phyloP scores from a whole-genome alignment of 2,329 filamentous ascomycete genomes.

The Fusarium irregulare region DNA sequence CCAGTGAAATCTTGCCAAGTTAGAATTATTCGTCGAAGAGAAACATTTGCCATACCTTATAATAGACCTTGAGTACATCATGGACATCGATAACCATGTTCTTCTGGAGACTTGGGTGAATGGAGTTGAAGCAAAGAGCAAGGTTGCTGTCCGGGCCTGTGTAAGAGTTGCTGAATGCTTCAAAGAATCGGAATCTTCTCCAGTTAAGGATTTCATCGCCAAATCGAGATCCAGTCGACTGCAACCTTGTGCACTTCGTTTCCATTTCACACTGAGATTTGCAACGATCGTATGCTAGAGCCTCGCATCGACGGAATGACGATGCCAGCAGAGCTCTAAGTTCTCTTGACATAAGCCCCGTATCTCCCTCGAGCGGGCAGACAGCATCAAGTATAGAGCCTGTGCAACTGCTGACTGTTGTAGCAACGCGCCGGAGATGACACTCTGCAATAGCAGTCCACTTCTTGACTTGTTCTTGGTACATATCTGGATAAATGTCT shows the following conservation, averaged over 20 bases:
- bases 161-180: background rate
- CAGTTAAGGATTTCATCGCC: slow-evolving; percentile 32
- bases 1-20: slow-evolving; percentile 41
- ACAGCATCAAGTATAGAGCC: slow-evolving; percentile 25
- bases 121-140: slow-evolving; percentile 2
- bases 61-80: slow-evolving; percentile 53
- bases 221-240: slow-evolving; percentile 44
- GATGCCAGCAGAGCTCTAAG: slow-evolving; percentile 14
- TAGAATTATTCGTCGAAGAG: background rate
- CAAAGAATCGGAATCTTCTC: slow-evolving; percentile 37
- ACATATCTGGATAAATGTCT: slow-evolving; percentile 47
- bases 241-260: slow-evolving; percentile 19
- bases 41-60: slow-evolving; percentile 43
- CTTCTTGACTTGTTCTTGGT: slow-evolving; percentile 47
- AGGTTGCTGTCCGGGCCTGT: background rate
- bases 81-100: slow-evolving; percentile 52
- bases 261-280: slow-evolving; percentile 17
- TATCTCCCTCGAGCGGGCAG: slow-evolving; percentile 32
- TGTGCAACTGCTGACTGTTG: slow-evolving; percentile 29
- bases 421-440: slow-evolving; percentile 42
- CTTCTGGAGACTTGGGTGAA: slow-evolving; percentile 25
- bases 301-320: background rate
- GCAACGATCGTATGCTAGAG: slow-evolving; percentile 2
- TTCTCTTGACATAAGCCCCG: slow-evolving; percentile 25
- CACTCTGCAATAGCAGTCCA: slow-evolving; percentile 46